phyloP scores from a whole-genome alignment of 345 rosid genomes.

The Syzygium jambos region DNA sequence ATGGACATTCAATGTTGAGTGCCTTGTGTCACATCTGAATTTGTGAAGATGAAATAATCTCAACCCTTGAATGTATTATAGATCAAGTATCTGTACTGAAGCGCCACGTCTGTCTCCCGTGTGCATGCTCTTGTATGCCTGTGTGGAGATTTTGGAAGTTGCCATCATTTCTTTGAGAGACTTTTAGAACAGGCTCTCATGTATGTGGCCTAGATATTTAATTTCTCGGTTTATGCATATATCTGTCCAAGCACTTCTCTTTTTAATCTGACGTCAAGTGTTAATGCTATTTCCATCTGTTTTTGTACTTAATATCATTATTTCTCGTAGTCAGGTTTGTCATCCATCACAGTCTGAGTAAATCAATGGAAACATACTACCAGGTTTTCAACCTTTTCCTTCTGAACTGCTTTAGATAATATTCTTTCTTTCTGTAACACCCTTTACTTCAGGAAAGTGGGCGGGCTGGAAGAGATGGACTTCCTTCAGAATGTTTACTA shows the following conservation, averaged over 20 bases:
- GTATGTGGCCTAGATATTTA: background rate
- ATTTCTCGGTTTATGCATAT: background rate
- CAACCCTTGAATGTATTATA: background rate
- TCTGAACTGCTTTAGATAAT: background rate
- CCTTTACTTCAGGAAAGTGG: constrained; percentile 75
- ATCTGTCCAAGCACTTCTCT: background rate
- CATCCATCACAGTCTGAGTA: constrained; percentile 98
- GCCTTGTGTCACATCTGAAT: background rate
- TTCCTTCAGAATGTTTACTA: constrained; percentile 83
- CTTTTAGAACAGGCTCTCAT: background rate
- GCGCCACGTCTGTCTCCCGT: background rate
- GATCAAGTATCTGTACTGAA: background rate
- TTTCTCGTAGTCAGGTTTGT: constrained; percentile 83
- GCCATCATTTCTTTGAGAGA: background rate
- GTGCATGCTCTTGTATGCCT: background rate
- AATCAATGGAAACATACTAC: constrained; percentile 97
- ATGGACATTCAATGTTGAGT: background rate
- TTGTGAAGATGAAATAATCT: background rate
- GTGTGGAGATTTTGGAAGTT: background rate
- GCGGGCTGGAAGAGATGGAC: constrained; percentile 97
- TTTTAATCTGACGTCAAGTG: background rate
- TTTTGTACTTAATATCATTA: background rate
- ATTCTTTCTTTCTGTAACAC: constrained; percentile 6
- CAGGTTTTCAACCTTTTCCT: constrained; percentile 44
- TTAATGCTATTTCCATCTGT: background rate